A percentile compares a stretch with the other conserved stretches of the same genome.
Conservation (phyloP, 768 basidiomycete genomes). For the Steccherinum ochraceum region DNA sequence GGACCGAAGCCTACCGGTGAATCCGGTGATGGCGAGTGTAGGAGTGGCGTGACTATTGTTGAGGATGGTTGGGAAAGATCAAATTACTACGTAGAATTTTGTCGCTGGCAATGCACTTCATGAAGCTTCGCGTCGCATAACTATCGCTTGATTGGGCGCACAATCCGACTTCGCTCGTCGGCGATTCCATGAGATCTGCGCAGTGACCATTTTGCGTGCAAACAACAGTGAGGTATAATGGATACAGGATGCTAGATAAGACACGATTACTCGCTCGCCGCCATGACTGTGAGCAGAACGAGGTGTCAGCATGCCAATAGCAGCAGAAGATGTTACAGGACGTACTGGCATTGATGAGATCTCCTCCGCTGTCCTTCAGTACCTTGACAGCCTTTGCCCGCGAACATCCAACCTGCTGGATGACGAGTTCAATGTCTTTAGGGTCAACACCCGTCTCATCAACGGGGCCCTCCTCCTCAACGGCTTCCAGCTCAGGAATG, state of each 20-base stretch:
- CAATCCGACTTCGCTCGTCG: background rate
- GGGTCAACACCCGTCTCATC: constrained; percentile 88
- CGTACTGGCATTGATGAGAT: constrained; percentile 95
- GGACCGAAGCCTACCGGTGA: constrained; percentile 21
- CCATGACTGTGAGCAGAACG: constrained; percentile 59
- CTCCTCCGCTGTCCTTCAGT: constrained; percentile 87
- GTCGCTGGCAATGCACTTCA: constrained; percentile 41
- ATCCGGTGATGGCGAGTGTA: constrained; percentile 5
- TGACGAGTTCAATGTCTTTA: constrained; percentile 93
- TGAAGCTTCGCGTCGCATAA: too few species aligned
- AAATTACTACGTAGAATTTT: constrained; percentile 79
- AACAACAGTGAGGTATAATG: constrained; percentile 11
- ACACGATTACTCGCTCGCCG: constrained; percentile 73
- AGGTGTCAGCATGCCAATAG: constrained; percentile 8
- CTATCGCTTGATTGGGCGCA: background rate
- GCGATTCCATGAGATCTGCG: constrained; percentile 2
- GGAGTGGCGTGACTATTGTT: constrained; percentile 56
- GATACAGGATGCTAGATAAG: constrained; percentile 13
- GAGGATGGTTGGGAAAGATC: constrained; percentile 84
- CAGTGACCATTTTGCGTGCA: background rate
- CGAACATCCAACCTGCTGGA: constrained; percentile 84
- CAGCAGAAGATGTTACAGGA: constrained; percentile 19
- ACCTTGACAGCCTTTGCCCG: constrained; percentile 89
- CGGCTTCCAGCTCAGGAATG: constrained; percentile 76
- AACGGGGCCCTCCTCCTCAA: constrained; percentile 74